Conservation (phyloP, 257 asterid genomes). For the Thymus mandschuricus region DNA sequence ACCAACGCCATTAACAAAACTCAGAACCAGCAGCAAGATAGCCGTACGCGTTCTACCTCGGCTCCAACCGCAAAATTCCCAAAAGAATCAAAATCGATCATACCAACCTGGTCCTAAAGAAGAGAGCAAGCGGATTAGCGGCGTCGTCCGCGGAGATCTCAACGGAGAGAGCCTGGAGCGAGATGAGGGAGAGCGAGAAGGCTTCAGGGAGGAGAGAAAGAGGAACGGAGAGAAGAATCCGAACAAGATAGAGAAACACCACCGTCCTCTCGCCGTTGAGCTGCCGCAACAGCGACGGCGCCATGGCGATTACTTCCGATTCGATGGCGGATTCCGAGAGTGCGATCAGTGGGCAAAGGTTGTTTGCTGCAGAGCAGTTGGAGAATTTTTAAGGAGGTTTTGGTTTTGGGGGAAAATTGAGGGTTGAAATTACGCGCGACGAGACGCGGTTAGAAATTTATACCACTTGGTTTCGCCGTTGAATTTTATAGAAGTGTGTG, state of each 20-base stretch:
- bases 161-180: constrained; percentile 68
- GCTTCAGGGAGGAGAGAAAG: constrained; percentile 60
- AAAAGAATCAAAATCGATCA: background rate
- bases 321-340: constrained; percentile 20
- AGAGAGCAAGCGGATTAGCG: constrained; percentile 51
- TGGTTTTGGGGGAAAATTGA: background rate
- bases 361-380: background rate
- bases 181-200: constrained; percentile 53
- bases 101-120: constrained; percentile 68
- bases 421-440: constrained; percentile 16
- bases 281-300: constrained; percentile 50
- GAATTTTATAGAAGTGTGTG: constrained; percentile 33
- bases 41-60: constrained; percentile 5
- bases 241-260: constrained; percentile 58
- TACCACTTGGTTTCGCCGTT: constrained; percentile 16
- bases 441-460: constrained; percentile 8
- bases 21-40: constrained; percentile 7
- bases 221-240: constrained; percentile 60
- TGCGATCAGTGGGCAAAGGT: background rate
- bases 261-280: constrained; percentile 95
- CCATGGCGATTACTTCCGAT: constrained; percentile 34
- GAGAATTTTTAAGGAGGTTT: constrained; percentile 1
- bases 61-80: constrained; percentile 11
- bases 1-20: background rate
- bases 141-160: constrained; percentile 76